A percentile compares a stretch with the other conserved stretches of the same genome.
These are phyloP conservation scores for Pholiota adiposa DNA, from an alignment of 1,284 basidiomycete genomes.

Conservation along the genomic window DNA sequence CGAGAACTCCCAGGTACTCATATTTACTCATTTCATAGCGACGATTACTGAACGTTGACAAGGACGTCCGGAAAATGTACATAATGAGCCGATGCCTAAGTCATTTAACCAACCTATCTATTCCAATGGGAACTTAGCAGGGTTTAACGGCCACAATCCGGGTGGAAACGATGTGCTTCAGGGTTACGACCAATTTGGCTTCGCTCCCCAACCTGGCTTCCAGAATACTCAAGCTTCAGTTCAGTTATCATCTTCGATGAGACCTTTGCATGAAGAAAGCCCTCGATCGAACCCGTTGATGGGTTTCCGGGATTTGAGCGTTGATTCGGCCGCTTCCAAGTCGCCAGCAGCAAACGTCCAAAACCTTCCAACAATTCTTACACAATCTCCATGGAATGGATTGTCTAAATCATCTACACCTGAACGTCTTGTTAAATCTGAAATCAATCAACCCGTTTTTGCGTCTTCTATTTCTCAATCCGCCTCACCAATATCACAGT, in stretches of 20 bases:
- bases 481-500: neutral
- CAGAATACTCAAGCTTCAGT: slow-evolving; percentile 29
- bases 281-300: slow-evolving; percentile 6
- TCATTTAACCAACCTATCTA: slow-evolving; percentile 13
- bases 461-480: neutral
- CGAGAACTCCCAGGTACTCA: slow-evolving; percentile 4
- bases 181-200: slow-evolving; percentile 16
- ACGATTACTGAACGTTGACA: slow-evolving; percentile 1
- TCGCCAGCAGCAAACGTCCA: neutral
- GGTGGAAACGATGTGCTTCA: slow-evolving; percentile 5
- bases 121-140: slow-evolving; percentile 9
- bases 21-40: neutral
- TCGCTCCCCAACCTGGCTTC: slow-evolving; percentile 19
- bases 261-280: slow-evolving; percentile 8
- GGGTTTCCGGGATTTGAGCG: slow-evolving; percentile 15
- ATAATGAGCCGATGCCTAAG: slow-evolving; percentile 13
- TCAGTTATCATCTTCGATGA: slow-evolving; percentile 8
- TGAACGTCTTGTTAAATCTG: neutral
- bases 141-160: slow-evolving; percentile 6
- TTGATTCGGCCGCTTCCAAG: slow-evolving; percentile 7
- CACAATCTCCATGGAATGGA: slow-evolving; percentile 20
- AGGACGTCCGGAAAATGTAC: slow-evolving; percentile 12
- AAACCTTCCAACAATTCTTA: slow-evolving; percentile 7
- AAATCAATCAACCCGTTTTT: neutral
- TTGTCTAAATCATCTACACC: slow-evolving; percentile 5